Conservation (phyloP, 1,139 yeast species). For the Pichia cactophila region DNA sequence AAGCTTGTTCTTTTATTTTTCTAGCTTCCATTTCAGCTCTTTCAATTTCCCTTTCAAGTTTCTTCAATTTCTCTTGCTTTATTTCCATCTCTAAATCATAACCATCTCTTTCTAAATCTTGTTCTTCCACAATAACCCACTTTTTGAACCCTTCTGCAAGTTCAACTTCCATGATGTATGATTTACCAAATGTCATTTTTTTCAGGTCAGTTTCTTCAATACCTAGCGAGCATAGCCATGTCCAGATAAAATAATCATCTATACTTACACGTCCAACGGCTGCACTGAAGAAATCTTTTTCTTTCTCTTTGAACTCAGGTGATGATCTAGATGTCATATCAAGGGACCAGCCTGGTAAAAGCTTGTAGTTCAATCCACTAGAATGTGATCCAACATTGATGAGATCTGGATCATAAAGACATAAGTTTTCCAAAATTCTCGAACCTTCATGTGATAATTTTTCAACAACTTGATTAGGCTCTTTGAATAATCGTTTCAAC, state of each 20-base stretch:
- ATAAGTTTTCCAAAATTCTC: conserved; percentile 55
- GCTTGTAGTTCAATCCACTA: conserved; percentile 31
- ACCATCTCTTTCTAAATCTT: conserved; percentile 40
- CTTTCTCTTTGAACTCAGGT: conserved; percentile 1
- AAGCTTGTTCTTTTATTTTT: conserved; percentile 14
- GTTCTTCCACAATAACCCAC: conserved; percentile 77
- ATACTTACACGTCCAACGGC: conserved; percentile 57
- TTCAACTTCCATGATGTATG: conserved; percentile 56
- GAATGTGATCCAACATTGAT: conserved; percentile 15
- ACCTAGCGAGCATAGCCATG: conserved; percentile 77
- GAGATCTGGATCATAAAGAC: conserved; percentile 28
- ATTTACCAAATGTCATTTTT: conserved; percentile 69
- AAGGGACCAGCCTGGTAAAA: conserved; percentile 40
- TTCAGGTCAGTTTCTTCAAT: conserved; percentile 63
- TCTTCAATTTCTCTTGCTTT: conserved; percentile 26
- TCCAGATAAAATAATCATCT: conserved; percentile 86
- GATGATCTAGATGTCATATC: conserved; percentile 18
- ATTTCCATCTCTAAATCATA: conserved; percentile 29
- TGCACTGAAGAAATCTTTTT: conserved; percentile 35
- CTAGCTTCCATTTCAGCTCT: conserved; percentile 23
- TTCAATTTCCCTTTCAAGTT: conserved; percentile 24
- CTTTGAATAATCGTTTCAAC: conserved; percentile 63
- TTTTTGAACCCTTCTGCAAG: conserved; percentile 57
- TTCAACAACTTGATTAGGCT: conserved; percentile 46
- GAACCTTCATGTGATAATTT: conserved; percentile 70